phyloP scores from a whole-genome alignment of 805 yeast genomes.

The Kodamaea leandrae region DNA sequence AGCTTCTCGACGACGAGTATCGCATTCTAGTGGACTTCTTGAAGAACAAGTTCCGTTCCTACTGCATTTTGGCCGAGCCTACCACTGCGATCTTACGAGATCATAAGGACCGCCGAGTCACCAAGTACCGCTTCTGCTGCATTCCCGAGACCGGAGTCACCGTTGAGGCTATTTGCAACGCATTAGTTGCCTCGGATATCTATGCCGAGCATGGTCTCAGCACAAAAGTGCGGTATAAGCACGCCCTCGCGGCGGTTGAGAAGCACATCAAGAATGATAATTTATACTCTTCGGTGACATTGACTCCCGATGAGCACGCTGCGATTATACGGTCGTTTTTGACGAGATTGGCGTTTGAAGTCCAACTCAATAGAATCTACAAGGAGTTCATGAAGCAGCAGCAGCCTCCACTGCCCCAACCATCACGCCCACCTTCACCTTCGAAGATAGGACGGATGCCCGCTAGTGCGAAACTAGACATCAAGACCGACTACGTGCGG shows the following conservation, averaged over 20 bases:
- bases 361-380: conserved; percentile 65
- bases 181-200: conserved; percentile 47
- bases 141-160: conserved; percentile 21
- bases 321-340: conserved; percentile 49
- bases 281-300: conserved; percentile 1
- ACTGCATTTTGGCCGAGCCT: conserved; percentile 50
- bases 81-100: conserved; percentile 37
- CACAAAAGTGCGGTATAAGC: conserved; percentile 3
- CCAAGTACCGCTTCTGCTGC: conserved; percentile 20
- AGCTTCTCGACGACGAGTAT: conserved; percentile 54
- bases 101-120: conserved; percentile 21
- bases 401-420: too few species aligned
- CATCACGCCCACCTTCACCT: too few species aligned
- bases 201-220: conserved; percentile 50
- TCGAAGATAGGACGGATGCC: neutral
- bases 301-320: conserved; percentile 35
- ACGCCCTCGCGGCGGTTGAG: conserved; percentile 8
- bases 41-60: conserved; percentile 63
- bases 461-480: neutral
- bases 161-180: conserved; percentile 18
- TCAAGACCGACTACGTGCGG: conserved; percentile 1
- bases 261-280: neutral
- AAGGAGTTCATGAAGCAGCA: conserved; percentile 30
- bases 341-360: conserved; percentile 51
- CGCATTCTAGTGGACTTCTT: conserved; percentile 64